A percentile compares a stretch with the other conserved stretches of the same genome.
Conservation (phyloP, 1,284 basidiomycete species). For the Cystobasidiaceae sp. region DNA sequence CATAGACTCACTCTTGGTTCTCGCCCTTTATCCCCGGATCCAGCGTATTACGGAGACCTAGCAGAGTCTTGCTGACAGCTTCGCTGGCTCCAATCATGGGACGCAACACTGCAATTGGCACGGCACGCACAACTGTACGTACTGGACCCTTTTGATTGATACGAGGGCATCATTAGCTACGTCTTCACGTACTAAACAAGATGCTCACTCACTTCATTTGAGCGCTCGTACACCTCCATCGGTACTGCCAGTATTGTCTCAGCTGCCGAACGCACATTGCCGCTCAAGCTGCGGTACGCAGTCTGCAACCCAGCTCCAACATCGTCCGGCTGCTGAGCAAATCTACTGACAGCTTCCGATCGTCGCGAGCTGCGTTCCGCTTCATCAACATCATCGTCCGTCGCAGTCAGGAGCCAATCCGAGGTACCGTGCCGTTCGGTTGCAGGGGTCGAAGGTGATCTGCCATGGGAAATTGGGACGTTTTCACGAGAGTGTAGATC, state of each 20-base stretch:
- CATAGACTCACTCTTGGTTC: constrained; percentile 5
- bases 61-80: constrained; percentile 87
- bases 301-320: constrained; percentile 81
- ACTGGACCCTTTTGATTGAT: constrained; percentile 64
- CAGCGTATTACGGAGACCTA: constrained; percentile 75
- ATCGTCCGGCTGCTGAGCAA: constrained; percentile 80
- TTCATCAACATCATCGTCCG: constrained; percentile 25
- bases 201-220: constrained; percentile 64
- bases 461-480: neutral
- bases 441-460: neutral
- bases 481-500: neutral
- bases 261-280: constrained; percentile 83
- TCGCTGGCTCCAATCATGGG: constrained; percentile 96
- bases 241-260: constrained; percentile 97
- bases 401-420: neutral
- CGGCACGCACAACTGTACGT: constrained; percentile 85
- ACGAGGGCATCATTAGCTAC: neutral
- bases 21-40: constrained; percentile 39
- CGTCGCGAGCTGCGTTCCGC: neutral
- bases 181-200: constrained; percentile 27
- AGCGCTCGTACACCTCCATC: constrained; percentile 96
- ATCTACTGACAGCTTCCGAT: constrained; percentile 66
- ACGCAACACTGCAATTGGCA: constrained; percentile 91
- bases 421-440: neutral
- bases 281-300: constrained; percentile 77